A percentile compares a stretch with the other conserved stretches of the same genome.
phyloP scores from a whole-genome alignment of 2,329 filamentous ascomycete genomes.

The Metarhizium sp. region DNA sequence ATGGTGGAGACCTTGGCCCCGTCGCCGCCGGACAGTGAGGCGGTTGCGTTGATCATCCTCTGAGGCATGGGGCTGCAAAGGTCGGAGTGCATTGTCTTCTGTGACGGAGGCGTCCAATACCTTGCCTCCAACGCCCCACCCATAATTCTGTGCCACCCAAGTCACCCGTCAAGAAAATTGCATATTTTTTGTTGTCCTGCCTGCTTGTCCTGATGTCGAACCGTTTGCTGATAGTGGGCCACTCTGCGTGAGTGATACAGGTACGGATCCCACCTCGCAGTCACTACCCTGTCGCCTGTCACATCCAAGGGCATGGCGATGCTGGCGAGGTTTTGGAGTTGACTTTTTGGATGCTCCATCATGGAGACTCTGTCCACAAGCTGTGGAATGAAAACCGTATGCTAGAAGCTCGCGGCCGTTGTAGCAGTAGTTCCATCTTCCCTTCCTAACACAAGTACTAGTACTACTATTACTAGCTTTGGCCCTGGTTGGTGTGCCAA shows the following conservation, averaged over 20 bases:
- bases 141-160: background rate
- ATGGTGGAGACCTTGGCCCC: background rate
- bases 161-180: background rate
- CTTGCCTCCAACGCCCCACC: background rate
- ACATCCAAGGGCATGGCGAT: background rate
- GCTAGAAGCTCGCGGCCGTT: background rate
- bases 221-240: background rate
- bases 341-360: too few species aligned
- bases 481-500: background rate
- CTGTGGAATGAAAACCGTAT: background rate
- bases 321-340: background rate
- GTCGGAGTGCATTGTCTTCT: constrained; percentile 1
- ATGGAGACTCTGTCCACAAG: too few species aligned
- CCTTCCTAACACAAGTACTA: too few species aligned
- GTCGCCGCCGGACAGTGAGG: constrained; percentile 10
- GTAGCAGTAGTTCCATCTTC: background rate
- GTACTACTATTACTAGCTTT: background rate
- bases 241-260: constrained; percentile 1
- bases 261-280: constrained; percentile 3
- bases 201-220: background rate
- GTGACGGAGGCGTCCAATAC: constrained; percentile 11
- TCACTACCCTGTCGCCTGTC: background rate
- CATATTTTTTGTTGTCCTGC: background rate
- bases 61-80: background rate
- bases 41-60: constrained; percentile 4